Percentiles rank a stretch among this genome's conserved stretches.
Conservation (phyloP, 345 rosid genomes). For the Citrus medica region DNA sequence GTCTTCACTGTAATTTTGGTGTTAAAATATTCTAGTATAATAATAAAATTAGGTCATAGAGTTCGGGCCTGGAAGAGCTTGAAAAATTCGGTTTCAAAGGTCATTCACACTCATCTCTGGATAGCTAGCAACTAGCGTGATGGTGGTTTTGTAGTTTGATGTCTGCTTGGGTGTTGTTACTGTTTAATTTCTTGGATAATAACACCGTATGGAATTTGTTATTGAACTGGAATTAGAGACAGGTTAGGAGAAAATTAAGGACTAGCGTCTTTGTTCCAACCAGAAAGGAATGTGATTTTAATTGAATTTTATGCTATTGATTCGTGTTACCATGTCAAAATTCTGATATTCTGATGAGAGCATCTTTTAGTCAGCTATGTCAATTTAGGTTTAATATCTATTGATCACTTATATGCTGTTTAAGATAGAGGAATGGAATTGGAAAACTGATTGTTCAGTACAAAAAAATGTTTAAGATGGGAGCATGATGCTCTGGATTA, state of each 20-base stretch:
- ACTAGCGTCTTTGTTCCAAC: neutral
- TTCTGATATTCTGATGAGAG: neutral
- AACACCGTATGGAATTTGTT: neutral
- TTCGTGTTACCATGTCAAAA: neutral
- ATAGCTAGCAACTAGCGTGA: neutral
- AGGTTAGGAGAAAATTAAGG: neutral
- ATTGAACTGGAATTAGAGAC: neutral
- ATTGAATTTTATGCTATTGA: neutral
- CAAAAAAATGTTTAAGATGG: no score
- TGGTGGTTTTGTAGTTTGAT: neutral
- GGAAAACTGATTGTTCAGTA: neutral
- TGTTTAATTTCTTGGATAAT: neutral
- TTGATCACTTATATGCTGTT: neutral
- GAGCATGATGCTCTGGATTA: neutral
- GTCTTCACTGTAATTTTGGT: neutral
- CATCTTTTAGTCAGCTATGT: neutral
- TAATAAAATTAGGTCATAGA: neutral
- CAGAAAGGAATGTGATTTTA: neutral
- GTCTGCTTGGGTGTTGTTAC: neutral
- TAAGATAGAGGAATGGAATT: neutral
- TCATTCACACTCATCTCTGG: neutral
- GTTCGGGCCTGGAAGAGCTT: neutral
- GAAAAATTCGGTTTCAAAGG: neutral
- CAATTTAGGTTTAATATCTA: neutral
- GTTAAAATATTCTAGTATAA: neutral